Conservation (phyloP, 495 filamentous ascomycete species). For the Letharia columbiana region DNA sequence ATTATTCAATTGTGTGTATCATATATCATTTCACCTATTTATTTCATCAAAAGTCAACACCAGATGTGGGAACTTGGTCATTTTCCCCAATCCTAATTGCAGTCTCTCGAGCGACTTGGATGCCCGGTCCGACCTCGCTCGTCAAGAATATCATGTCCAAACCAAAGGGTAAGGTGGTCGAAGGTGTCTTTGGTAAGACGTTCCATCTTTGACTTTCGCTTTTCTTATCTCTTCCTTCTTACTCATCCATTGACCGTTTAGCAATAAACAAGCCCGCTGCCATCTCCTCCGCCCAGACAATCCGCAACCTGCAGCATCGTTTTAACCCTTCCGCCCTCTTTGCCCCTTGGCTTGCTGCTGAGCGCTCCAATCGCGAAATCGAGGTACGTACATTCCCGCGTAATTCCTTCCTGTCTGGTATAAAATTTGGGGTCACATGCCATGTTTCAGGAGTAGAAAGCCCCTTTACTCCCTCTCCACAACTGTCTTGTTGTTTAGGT, state of each 20-base stretch:
- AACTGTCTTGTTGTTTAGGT: no score
- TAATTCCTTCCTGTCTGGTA: background rate
- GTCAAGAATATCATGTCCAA: slow-evolving; percentile 42
- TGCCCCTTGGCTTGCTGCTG: slow-evolving; percentile 57
- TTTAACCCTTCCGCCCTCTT: slow-evolving; percentile 79
- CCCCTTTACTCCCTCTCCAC: background rate
- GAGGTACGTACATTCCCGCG: slow-evolving; percentile 36
- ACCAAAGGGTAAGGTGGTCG: slow-evolving; percentile 49
- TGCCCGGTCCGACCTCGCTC: background rate
- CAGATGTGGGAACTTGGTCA: background rate
- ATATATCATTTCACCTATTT: no score
- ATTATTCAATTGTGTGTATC: no score
- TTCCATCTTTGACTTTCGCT: background rate
- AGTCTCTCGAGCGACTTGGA: background rate
- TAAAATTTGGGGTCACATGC: background rate
- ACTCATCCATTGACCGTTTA: slow-evolving; percentile 26
- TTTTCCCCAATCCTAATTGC: no score
- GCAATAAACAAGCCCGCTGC: slow-evolving; percentile 87
- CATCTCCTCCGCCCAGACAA: slow-evolving; percentile 76
- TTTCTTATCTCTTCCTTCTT: background rate
- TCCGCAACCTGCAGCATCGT: slow-evolving; percentile 70
- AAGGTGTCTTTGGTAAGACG: slow-evolving; percentile 62
- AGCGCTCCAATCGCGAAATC: slow-evolving; percentile 40
- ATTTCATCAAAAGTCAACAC: no score
- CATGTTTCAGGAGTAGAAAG: background rate